These are phyloP conservation scores for Rosa hybrid DNA, from an alignment of 331 rosid species.

Conservation along the genomic window DNA sequence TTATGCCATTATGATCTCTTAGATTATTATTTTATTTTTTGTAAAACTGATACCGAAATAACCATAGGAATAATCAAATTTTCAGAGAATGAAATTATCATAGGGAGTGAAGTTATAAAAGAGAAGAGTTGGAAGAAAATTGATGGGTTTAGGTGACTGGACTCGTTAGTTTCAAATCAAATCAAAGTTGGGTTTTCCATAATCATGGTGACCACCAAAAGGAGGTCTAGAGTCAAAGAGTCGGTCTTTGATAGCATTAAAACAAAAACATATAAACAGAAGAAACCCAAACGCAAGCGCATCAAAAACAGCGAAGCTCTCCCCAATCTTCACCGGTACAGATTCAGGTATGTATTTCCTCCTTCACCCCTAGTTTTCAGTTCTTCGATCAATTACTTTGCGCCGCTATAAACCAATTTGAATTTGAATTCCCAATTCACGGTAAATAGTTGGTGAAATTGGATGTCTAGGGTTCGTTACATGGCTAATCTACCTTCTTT, in stretches of 20 bases:
- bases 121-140: background rate
- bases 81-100: background rate
- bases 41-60: too few relatives aligned
- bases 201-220: constrained; percentile 8
- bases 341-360: constrained; percentile 5
- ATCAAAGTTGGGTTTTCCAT: background rate
- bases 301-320: background rate
- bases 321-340: background rate
- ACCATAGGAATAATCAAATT: too few relatives aligned
- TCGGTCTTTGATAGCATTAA: background rate
- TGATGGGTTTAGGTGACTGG: background rate
- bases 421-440: background rate
- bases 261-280: background rate
- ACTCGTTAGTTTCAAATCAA: background rate
- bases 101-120: too few relatives aligned
- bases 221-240: background rate
- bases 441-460: background rate
- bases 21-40: too few relatives aligned
- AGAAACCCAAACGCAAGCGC: background rate
- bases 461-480: background rate
- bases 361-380: background rate
- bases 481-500: too few relatives aligned
- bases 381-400: background rate
- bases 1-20: too few relatives aligned
- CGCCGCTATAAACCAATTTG: background rate